Evolutionary conservation across 208 protist genomes (phyloP).

Genomic region (Trypanosoma congolense): DNA sequence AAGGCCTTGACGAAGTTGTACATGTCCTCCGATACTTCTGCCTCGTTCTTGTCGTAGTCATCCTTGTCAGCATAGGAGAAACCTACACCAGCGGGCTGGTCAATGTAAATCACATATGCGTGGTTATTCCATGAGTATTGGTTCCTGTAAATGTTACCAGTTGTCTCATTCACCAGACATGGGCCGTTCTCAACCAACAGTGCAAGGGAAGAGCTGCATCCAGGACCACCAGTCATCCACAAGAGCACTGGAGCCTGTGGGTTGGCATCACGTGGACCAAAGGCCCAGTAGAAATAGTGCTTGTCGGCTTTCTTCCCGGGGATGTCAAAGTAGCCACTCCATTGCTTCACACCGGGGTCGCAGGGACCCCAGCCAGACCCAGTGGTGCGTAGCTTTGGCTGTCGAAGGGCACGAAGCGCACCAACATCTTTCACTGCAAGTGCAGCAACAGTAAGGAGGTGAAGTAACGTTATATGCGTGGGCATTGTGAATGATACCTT

Average conservation of each 20-base stretch:
- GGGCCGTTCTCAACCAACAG: conserved; percentile 78
- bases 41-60: conserved; percentile 65
- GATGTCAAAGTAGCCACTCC: conserved; percentile 75
- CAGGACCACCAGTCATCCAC: conserved; percentile 90
- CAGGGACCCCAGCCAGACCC: conserved; percentile 33
- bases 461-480: neutral
- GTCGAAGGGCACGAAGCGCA: conserved; percentile 2
- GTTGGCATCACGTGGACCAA: conserved; percentile 47
- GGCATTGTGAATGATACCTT: no score
- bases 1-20: conserved; percentile 80
- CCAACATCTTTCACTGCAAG: neutral
- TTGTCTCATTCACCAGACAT: conserved; percentile 56
- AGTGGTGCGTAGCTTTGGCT: conserved; percentile 1
- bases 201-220: conserved; percentile 71
- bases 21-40: conserved; percentile 80
- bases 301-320: conserved; percentile 33
- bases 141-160: conserved; percentile 35
- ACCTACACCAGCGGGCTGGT: conserved; percentile 86
- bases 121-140: conserved; percentile 76
- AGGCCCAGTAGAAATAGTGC: conserved; percentile 91
- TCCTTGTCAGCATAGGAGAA: conserved; percentile 62
- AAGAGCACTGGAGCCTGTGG: conserved; percentile 68
- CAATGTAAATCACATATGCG: conserved; percentile 86
- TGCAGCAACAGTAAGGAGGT: neutral
- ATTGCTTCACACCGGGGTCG: conserved; percentile 48